Evolutionary conservation across 129 eudicot genomes (phyloP), one percentile per base, ranked within the genome.

Genomic region (Pittosporum tobira): DNA sequence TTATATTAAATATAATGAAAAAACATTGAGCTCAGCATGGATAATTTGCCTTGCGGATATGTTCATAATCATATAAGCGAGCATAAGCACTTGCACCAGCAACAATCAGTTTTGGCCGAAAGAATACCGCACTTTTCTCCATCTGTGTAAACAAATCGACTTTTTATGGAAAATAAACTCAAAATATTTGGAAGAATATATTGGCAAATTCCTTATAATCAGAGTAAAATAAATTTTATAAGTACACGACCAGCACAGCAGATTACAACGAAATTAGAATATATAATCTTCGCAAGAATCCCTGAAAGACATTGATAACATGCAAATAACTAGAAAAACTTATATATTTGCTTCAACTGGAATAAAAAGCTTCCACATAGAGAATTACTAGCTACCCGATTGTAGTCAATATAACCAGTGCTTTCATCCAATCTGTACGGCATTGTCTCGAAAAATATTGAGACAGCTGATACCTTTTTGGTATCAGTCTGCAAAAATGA

Each of bases 41-140:
- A 43, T 38, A 42, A 5, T 45, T 58, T 51, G 84, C 96, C 96
- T 88, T 84, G 54, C 88, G 89, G 70, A 88, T 88, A 48, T 84
- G 81, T 58, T 79, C 96, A 79, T 88, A 88, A 64, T 88, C 94
- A 75, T 88, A 88, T 7, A 79, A 73, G 50, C 88, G 94, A 26
- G 94, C 96, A 76, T 88, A 88, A 20, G 96, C 96, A 84, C 96
- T 88, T 62, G 96, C 96, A 68, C 96, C 96, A 23, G 96, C 96
- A 50, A 88, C 94, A 48, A 88, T 79, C 53, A 88, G 59, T 61
- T 88, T 88, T 59, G 96, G 96, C 77, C 96, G 69, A 68, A 78
- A 88, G 20, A 88, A 88, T 24, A 76, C 75, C 0, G 94, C 96
- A 71, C 94, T 88, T 72, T 81, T 84, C 74, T 88, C 96, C 85